Percentiles rank a stretch among this genome's conserved stretches.
Conservation (phyloP, 139 green algal species). For the Gonium pectorale region DNA sequence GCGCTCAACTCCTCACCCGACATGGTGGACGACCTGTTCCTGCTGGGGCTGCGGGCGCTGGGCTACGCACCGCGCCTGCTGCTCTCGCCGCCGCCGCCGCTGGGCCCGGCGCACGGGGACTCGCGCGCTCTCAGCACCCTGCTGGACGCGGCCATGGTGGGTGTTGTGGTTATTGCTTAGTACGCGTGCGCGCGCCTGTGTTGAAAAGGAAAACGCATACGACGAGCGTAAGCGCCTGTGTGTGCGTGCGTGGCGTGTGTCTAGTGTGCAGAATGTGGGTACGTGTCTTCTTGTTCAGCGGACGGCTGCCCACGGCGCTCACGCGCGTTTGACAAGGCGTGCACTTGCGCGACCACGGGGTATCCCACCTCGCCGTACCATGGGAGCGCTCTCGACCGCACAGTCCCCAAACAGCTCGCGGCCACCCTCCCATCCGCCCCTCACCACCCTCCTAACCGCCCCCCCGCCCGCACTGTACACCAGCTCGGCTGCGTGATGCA, state of each 20-base stretch:
- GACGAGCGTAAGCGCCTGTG: too few species aligned
- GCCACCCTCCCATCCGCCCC: not conserved
- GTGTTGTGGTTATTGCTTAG: too few species aligned
- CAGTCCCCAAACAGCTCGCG: not conserved
- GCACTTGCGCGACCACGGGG: too few species aligned
- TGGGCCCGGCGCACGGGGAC: slow-evolving; percentile 27
- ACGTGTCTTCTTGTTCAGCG: too few species aligned
- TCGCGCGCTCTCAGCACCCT: slow-evolving; percentile 60
- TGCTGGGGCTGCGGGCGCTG: slow-evolving; percentile 76
- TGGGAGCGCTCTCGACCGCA: too few species aligned
- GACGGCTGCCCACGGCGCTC: too few species aligned
- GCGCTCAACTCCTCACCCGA: slow-evolving; percentile 70
- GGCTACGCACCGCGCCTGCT: slow-evolving; percentile 71
- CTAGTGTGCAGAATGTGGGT: too few species aligned
- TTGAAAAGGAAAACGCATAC: too few species aligned
- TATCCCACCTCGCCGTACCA: too few species aligned
- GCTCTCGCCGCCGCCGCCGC: slow-evolving; percentile 28
- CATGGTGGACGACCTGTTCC: slow-evolving; percentile 85
- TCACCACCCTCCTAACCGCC: not conserved
- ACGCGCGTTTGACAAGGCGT: too few species aligned
- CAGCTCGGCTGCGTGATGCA: slow-evolving; percentile 59
- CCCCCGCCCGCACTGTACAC: not conserved
- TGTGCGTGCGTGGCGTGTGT: too few species aligned
- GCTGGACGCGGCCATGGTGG: slow-evolving; percentile 68
- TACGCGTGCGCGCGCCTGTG: too few species aligned